These are phyloP conservation scores for Aspergillus carlsbadensis DNA, from an alignment of 495 filamentous ascomycete genomes.

Conservation along the genomic window DNA sequence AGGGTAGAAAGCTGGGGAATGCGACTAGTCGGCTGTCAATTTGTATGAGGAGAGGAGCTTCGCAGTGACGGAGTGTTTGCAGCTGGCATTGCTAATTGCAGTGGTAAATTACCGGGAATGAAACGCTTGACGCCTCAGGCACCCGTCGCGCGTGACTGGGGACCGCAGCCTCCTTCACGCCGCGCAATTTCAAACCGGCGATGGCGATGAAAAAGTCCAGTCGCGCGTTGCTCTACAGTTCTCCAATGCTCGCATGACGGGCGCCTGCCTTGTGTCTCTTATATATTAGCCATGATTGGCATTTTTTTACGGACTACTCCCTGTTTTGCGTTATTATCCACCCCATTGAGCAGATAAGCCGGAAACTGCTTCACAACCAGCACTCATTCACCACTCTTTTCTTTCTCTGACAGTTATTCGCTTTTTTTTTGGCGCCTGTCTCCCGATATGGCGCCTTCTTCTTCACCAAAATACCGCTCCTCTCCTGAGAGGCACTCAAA, in stretches of 20 bases:
- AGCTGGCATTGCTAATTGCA: conserved; percentile 1
- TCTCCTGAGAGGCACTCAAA: conserved; percentile 33
- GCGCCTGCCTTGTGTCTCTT: neutral
- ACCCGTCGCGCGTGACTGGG: neutral
- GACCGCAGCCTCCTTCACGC: conserved; percentile 8
- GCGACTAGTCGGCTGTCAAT: conserved; percentile 7
- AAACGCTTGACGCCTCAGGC: neutral
- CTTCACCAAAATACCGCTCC: conserved; percentile 25
- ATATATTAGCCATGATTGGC: conserved; percentile 16
- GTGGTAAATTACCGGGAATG: neutral
- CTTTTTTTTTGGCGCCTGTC: neutral
- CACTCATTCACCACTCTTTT: neutral
- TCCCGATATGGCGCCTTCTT: conserved; percentile 34
- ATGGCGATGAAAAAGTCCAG: neutral
- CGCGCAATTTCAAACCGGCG: neutral
- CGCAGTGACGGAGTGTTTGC: neutral
- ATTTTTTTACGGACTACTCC: neutral
- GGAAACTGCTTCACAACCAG: neutral
- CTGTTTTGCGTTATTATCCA: conserved; percentile 8
- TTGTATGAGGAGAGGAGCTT: neutral
- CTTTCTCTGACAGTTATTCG: neutral
- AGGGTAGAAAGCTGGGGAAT: conserved; percentile 10
- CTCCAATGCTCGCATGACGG: neutral
- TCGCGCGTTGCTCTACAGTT: neutral
- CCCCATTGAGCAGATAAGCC: conserved; percentile 12